Conservation (phyloP, 352 stramenopile genomes). For the Peronosclerospora sorghi region DNA sequence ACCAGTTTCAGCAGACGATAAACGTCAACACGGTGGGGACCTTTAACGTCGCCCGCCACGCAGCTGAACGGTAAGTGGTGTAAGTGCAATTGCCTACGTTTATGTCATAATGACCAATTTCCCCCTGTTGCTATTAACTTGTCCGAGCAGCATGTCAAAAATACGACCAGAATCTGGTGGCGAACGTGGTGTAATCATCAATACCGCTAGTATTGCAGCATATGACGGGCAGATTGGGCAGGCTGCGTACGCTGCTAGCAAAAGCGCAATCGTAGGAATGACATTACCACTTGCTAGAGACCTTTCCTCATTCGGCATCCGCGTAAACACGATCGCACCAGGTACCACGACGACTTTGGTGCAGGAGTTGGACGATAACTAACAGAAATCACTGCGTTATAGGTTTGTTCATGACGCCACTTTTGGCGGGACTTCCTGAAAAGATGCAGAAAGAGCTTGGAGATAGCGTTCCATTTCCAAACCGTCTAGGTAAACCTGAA, state of each 20-base stretch:
- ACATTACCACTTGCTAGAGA: conserved; percentile 94
- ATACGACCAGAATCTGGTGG: conserved; percentile 53
- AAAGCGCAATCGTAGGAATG: conserved; percentile 94
- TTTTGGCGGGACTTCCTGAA: conserved; percentile 91
- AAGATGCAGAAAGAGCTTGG: conserved; percentile 91
- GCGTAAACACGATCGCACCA: conserved; percentile 95
- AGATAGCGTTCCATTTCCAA: conserved; percentile 91
- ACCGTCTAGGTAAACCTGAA: conserved; percentile 87
- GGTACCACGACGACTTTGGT: conserved; percentile 21
- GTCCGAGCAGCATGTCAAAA: conserved; percentile 74
- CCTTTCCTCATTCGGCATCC: conserved; percentile 87
- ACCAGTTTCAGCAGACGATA: conserved; percentile 91
- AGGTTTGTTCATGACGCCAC: conserved; percentile 93
- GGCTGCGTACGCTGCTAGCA: conserved; percentile 94
- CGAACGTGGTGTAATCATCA: conserved; percentile 95
- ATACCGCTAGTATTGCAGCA: conserved; percentile 96
- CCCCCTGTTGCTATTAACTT: conserved; percentile 2
- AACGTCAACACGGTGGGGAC: conserved; percentile 94
- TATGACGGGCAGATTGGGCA: conserved; percentile 97
- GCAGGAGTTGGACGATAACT: neutral
- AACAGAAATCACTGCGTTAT: neutral
- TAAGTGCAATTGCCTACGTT: neutral
- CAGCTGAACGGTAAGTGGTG: conserved; percentile 79
- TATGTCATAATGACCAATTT: neutral
- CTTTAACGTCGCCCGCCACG: conserved; percentile 95